Evolutionary conservation across 2,329 filamentous ascomycete genomes (phyloP).

Genomic region (Phyllosticta citriasiana): DNA sequence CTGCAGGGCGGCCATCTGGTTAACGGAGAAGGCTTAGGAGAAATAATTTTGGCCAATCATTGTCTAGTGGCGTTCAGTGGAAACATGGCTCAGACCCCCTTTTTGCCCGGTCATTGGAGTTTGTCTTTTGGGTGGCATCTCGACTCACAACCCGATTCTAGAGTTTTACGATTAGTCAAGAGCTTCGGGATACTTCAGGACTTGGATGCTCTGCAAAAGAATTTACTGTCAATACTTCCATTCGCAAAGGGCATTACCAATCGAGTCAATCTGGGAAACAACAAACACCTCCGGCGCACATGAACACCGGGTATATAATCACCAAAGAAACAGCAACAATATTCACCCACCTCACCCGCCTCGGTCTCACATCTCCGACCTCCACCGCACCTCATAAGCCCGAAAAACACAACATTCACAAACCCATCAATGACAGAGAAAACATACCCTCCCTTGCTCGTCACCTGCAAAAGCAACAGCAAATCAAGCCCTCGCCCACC

Average conservation of each 20-base stretch:
- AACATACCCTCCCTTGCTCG: too few species aligned
- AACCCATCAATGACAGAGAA: too few species aligned
- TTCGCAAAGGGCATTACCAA: too few species aligned
- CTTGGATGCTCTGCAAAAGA: not conserved
- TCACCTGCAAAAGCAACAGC: too few species aligned
- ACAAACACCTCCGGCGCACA: not conserved
- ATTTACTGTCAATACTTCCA: not conserved
- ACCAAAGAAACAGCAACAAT: not conserved
- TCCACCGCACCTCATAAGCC: too few species aligned
- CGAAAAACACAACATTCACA: too few species aligned
- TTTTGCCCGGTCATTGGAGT: not conserved
- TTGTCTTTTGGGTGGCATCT: not conserved
- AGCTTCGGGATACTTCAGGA: not conserved
- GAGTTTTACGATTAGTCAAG: not conserved
- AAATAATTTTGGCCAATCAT: not conserved
- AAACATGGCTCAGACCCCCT: not conserved
- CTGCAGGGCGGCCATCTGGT: conserved; percentile 86
- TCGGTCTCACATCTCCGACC: not conserved
- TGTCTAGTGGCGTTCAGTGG: not conserved
- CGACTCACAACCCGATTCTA: not conserved
- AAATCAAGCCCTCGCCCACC: not conserved
- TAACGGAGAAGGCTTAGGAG: conserved; percentile 60
- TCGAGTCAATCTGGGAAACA: too few species aligned
- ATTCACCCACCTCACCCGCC: not conserved
- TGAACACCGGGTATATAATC: not conserved